phyloP scores from a whole-genome alignment of 352 stramenopile genomes.

The Pythium phragmitis region DNA sequence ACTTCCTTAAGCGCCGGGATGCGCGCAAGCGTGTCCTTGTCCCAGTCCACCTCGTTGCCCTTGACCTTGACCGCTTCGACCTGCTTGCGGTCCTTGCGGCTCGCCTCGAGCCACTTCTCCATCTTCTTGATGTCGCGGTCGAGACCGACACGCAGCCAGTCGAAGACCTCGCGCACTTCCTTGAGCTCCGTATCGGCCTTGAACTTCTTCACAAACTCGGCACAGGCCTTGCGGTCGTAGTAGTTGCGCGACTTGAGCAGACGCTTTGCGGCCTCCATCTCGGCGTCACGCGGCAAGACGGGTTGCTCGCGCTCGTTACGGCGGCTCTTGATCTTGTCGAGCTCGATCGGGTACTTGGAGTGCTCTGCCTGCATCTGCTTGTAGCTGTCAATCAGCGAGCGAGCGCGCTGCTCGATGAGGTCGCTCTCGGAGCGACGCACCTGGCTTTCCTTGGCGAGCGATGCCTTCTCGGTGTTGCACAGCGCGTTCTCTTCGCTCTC shows the following conservation, averaged over 20 bases:
- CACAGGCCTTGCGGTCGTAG: slow-evolving; percentile 83
- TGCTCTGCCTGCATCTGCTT: slow-evolving; percentile 88
- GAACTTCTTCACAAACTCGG: slow-evolving; percentile 82
- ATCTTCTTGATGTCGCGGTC: slow-evolving; percentile 84
- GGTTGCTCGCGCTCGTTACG: slow-evolving; percentile 74
- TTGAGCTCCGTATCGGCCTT: slow-evolving; percentile 80
- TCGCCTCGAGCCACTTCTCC: slow-evolving; percentile 82
- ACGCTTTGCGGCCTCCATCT: slow-evolving; percentile 73
- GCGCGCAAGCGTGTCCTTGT: slow-evolving; percentile 78
- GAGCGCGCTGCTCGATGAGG: slow-evolving; percentile 83
- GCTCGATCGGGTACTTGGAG: slow-evolving; percentile 79
- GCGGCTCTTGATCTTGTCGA: slow-evolving; percentile 81
- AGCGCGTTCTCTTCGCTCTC: slow-evolving; percentile 85
- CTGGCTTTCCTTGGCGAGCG: slow-evolving; percentile 80
- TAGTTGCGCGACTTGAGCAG: slow-evolving; percentile 88
- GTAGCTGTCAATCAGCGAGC: slow-evolving; percentile 83
- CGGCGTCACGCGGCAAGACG: slow-evolving; percentile 59
- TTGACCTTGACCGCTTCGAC: slow-evolving; percentile 82
- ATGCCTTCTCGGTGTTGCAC: slow-evolving; percentile 83
- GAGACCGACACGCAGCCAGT: slow-evolving; percentile 77
- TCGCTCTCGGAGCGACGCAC: slow-evolving; percentile 77
- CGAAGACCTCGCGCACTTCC: slow-evolving; percentile 83
- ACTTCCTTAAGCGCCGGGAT: slow-evolving; percentile 86
- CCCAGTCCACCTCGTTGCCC: slow-evolving; percentile 85
- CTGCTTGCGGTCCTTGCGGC: slow-evolving; percentile 86